Evolutionary conservation across 805 yeast species (phyloP), one percentile per base, ranked within the genome.

Genomic region (Myxozyma sirexii): DNA sequence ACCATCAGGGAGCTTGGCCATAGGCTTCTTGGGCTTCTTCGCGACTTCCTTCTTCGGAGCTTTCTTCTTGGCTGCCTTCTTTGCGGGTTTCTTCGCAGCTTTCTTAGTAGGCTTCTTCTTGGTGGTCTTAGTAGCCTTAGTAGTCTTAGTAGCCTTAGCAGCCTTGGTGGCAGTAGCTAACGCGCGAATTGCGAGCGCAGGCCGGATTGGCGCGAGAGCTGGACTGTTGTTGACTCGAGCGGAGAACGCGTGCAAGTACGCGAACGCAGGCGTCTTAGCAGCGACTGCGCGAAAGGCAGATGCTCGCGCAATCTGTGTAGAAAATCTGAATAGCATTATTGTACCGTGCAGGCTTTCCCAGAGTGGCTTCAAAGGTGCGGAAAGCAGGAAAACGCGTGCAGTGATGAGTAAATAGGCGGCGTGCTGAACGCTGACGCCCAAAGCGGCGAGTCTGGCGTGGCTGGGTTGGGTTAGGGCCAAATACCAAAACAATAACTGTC

Each of bases 61-160:
- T 2, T 17, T 38, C 35, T 53, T 56, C 42, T 27, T 27, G 10
- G 41, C 50, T 23, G 42, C 42, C 43, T 42, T 43, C 57, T 42
- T 43, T 13, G 46, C 46, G 19, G 57, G 39, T 24, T 24, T 21
- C 54, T 42, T 55, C 53, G 46, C 41, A 5, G 57, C 13, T 10
- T 29, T 29, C 6, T 29, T 29, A 31, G 44, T 35, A 33, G 51
- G n/a, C n/a, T n/a, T n/a, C n/a, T n/a, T n/a, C n/a, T n/a, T n/a
- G n/a, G n/a, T n/a, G n/a, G n/a, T n/a, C n/a, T n/a, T n/a, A n/a
- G n/a, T n/a, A 47, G 37, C 41, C 38, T 17, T 29, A 4, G 57
- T 37, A 10, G 55, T 17, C 26, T 31, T 52, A 17, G 43, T 21
- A 3, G 54, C 26, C 50, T 38, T 53, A 37, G 10, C 23, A 4